A percentile compares a stretch with the other conserved stretches of the same genome.
phyloP scores from a whole-genome alignment of 2,329 filamentous ascomycete species.

The Pseudogymnoascus sp. region DNA sequence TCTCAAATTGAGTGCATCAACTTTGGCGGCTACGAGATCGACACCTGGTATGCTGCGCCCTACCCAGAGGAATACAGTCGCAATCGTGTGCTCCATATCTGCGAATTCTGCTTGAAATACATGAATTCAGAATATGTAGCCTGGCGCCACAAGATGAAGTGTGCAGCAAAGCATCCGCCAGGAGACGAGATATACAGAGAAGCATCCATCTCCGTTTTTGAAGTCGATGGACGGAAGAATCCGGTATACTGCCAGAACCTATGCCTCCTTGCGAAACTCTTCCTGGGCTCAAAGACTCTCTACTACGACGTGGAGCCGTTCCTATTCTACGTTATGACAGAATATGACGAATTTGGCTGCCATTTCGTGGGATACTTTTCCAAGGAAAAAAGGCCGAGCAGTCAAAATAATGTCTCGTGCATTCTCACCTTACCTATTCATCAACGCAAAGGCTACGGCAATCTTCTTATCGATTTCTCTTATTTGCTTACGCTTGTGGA shows the following conservation, averaged over 20 bases:
- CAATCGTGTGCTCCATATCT: slow-evolving; percentile 95
- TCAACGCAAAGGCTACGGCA: slow-evolving; percentile 93
- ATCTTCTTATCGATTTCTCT: slow-evolving; percentile 95
- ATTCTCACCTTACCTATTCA: slow-evolving; percentile 94
- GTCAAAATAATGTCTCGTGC: slow-evolving; percentile 94
- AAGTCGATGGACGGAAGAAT: slow-evolving; percentile 94
- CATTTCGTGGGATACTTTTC: slow-evolving; percentile 99
- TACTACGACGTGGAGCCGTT: slow-evolving; percentile 98
- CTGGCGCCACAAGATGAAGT: slow-evolving; percentile 96
- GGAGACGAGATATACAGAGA: slow-evolving; percentile 97
- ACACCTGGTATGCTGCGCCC: slow-evolving; percentile 97
- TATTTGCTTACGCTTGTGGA: slow-evolving; percentile 92
- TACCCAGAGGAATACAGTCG: slow-evolving; percentile 98
- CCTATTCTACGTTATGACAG: slow-evolving; percentile 93
- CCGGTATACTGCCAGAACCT: slow-evolving; percentile 98
- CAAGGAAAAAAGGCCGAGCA: slow-evolving; percentile 92
- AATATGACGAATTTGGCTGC: slow-evolving; percentile 83
- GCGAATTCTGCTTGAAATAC: slow-evolving; percentile 98
- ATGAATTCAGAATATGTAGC: slow-evolving; percentile 99
- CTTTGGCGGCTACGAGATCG: slow-evolving; percentile 95
- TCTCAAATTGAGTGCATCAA: slow-evolving; percentile 99
- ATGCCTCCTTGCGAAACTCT: slow-evolving; percentile 89
- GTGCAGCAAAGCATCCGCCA: slow-evolving; percentile 89
- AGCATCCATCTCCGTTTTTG: slow-evolving; percentile 85
- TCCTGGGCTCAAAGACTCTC: slow-evolving; percentile 95